Conservation (phyloP, 495 filamentous ascomycete species). For the Xylaria venustula region DNA sequence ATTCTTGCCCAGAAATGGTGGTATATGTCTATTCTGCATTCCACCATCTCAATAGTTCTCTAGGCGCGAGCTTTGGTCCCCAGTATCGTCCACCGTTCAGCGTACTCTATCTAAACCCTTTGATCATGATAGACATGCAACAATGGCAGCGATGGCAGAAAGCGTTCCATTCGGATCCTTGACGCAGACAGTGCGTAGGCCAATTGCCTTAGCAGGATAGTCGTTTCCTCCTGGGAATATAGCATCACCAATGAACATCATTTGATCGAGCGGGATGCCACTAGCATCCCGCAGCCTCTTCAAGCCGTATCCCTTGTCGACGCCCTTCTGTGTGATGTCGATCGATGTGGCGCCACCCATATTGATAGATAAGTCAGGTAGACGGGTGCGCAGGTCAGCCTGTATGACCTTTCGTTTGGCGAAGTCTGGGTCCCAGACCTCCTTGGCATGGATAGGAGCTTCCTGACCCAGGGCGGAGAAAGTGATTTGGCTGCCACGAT, state of each 20-base stretch:
- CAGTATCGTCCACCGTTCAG: no score
- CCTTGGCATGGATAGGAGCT: conserved; percentile 21
- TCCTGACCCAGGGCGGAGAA: conserved; percentile 30
- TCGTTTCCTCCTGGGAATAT: conserved; percentile 28
- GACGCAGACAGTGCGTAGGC: conserved; percentile 22
- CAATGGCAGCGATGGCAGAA: conserved; percentile 12
- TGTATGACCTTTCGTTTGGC: conserved; percentile 27
- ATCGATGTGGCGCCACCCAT: conserved; percentile 30
- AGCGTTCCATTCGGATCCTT: conserved; percentile 27
- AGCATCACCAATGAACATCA: conserved; percentile 29
- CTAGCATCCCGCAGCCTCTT: conserved; percentile 23
- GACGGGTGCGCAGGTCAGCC: conserved; percentile 18
- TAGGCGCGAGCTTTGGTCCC: no score
- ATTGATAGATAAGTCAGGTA: conserved; percentile 26
- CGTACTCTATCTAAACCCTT: no score
- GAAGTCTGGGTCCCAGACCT: conserved; percentile 26
- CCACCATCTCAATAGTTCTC: no score
- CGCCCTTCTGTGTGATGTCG: conserved; percentile 25
- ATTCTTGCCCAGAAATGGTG: no score
- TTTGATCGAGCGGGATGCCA: conserved; percentile 22
- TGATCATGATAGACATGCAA: conserved; percentile 5
- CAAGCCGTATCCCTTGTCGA: conserved; percentile 28
- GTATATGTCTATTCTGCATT: no score
- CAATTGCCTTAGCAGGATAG: conserved; percentile 24
- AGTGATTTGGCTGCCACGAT: conserved; percentile 30